Percentiles rank a stretch among this genome's conserved stretches.
phyloP scores from a whole-genome alignment of 140 eudicot genomes.

The Erigeron philadelphicus region DNA sequence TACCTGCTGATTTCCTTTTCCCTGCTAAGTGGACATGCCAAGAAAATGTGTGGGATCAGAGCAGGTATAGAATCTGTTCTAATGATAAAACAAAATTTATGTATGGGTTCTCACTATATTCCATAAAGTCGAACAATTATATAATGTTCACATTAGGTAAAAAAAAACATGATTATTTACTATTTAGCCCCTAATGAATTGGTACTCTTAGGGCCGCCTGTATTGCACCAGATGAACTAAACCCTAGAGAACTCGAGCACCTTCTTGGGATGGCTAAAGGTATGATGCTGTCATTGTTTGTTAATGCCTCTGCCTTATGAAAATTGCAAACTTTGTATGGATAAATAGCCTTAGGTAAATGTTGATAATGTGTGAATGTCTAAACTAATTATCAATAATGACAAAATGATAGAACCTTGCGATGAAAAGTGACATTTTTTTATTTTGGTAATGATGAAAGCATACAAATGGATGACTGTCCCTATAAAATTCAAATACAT shows the following conservation, averaged over 20 bases:
- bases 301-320: neutral
- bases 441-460: neutral
- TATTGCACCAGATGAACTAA: constrained; percentile 77
- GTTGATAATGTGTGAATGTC: neutral
- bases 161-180: neutral
- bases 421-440: too few species aligned
- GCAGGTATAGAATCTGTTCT: constrained; percentile 38
- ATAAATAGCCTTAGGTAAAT: too few species aligned
- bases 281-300: constrained; percentile 20
- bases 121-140: neutral
- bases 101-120: neutral
- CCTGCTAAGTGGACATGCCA: constrained; percentile 88
- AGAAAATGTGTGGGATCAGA: constrained; percentile 60
- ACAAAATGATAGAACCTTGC: neutral
- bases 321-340: neutral
- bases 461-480: neutral
- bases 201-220: constrained; percentile 55
- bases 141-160: neutral
- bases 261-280: constrained; percentile 66
- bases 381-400: neutral
- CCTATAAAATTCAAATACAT: neutral
- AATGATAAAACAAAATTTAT: too few species aligned
- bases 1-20: constrained; percentile 66
- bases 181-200: constrained; percentile 13
- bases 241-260: constrained; percentile 60